These are phyloP conservation scores for Fagopyrum esculentum DNA, from an alignment of 148 eudicot species.

Conservation along the genomic window DNA sequence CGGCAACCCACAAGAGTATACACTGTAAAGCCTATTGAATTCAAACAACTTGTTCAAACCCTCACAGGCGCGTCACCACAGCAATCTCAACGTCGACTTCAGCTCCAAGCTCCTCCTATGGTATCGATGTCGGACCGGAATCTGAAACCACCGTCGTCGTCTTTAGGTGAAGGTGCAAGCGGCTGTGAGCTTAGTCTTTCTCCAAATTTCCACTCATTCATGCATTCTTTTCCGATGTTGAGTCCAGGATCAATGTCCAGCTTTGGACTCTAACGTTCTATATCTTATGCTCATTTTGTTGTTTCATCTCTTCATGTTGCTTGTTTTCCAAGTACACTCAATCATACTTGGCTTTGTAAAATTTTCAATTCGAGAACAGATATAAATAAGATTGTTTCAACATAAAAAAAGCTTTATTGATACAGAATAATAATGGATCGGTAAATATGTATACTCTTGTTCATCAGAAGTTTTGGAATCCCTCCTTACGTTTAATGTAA, in stretches of 20 bases:
- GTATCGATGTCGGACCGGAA: neutral
- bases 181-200: neutral
- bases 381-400: too few species aligned
- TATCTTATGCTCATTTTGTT: neutral
- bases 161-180: neutral
- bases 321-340: too few species aligned
- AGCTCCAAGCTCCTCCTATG: neutral
- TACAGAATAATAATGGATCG: too few species aligned
- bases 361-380: too few species aligned
- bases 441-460: too few species aligned
- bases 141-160: neutral
- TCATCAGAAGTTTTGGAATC: too few species aligned
- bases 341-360: too few species aligned
- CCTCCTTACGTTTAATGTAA: too few species aligned
- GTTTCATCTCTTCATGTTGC: neutral
- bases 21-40: neutral
- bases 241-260: neutral
- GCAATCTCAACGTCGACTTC: neutral
- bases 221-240: neutral
- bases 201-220: neutral
- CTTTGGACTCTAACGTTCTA: neutral
- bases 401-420: too few species aligned
- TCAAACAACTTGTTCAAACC: neutral
- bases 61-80: neutral
- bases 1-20: neutral